Percentiles rank a stretch among this genome's conserved stretches.
Conservation (phyloP, 2,329 filamentous ascomycete species). For the Microcera coccophila region DNA sequence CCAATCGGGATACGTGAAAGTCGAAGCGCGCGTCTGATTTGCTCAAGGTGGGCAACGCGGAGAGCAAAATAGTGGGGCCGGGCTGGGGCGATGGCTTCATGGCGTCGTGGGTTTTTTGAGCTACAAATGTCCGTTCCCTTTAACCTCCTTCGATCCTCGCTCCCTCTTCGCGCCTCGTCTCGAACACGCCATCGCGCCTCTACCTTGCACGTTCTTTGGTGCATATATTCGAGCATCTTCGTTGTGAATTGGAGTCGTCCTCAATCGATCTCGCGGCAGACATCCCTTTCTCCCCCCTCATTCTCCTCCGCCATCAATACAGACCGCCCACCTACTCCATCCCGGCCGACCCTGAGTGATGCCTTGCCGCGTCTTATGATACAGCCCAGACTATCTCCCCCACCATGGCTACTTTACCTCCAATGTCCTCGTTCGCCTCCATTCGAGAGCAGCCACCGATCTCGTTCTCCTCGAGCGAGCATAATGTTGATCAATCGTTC, state of each 20-base stretch:
- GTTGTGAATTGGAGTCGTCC: neutral
- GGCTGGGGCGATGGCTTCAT: neutral
- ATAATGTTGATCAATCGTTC: too few species aligned
- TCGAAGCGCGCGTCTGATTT: slow-evolving; percentile 32
- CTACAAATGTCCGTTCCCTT: too few species aligned
- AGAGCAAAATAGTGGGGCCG: slow-evolving; percentile 6
- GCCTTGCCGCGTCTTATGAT: slow-evolving; percentile 25
- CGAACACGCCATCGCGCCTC: neutral
- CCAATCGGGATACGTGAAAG: slow-evolving; percentile 27
- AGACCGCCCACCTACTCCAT: neutral
- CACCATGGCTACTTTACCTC: slow-evolving; percentile 25
- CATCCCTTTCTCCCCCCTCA: slow-evolving; percentile 1
- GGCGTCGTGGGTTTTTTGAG: neutral
- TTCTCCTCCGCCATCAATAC: slow-evolving; percentile 3
- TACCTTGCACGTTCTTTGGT: neutral
- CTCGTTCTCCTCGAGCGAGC: slow-evolving; percentile 1
- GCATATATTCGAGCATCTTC: neutral
- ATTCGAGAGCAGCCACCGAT: slow-evolving; percentile 23
- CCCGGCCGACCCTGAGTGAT: slow-evolving; percentile 18
- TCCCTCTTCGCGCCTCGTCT: neutral
- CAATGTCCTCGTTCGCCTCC: slow-evolving; percentile 17
- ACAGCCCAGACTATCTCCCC: slow-evolving; percentile 18
- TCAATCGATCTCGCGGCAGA: neutral
- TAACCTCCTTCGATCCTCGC: neutral
- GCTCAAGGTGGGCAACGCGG: slow-evolving; percentile 25